Percentiles rank a stretch among this genome's conserved stretches.
Conservation (phyloP, 2,329 filamentous ascomycete genomes). For the Penicillium sp. region DNA sequence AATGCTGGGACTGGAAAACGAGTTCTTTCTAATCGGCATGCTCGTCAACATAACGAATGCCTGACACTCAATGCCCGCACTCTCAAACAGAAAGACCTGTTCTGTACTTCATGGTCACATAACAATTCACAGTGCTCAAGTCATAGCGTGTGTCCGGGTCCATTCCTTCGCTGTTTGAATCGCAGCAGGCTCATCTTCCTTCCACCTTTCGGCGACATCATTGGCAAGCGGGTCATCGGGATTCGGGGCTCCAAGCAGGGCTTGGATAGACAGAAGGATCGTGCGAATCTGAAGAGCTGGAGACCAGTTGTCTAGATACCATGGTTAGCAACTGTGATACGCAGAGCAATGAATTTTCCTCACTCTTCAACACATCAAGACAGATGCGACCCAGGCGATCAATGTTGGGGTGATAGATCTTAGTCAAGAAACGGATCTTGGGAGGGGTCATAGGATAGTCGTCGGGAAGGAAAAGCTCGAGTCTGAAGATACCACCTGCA, state of each 20-base stretch:
- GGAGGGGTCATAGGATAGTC: slow-evolving; percentile 99
- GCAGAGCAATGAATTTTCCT: slow-evolving; percentile 27
- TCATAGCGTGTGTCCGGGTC: slow-evolving; percentile 78
- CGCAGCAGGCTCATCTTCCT: slow-evolving; percentile 89
- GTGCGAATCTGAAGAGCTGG: slow-evolving; percentile 96
- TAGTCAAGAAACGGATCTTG: slow-evolving; percentile 97
- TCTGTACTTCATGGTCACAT: slow-evolving; percentile 36
- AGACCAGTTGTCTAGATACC: slow-evolving; percentile 85
- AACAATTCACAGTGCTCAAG: slow-evolving; percentile 35
- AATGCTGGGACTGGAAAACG: slow-evolving; percentile 8
- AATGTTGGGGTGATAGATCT: slow-evolving; percentile 99
- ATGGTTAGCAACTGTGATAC: slow-evolving; percentile 3
- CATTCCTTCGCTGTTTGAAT: slow-evolving; percentile 91
- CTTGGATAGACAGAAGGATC: slow-evolving; percentile 97
- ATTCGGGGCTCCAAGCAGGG: slow-evolving; percentile 91
- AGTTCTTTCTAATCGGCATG: slow-evolving; percentile 11
- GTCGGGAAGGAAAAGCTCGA: slow-evolving; percentile 95
- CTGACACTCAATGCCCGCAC: slow-evolving; percentile 17
- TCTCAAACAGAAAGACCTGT: slow-evolving; percentile 12
- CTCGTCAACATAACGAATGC: slow-evolving; percentile 15
- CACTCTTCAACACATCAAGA: slow-evolving; percentile 95
- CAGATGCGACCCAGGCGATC: slow-evolving; percentile 97
- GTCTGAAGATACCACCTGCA: slow-evolving; percentile 82
- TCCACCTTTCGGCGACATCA: slow-evolving; percentile 97
- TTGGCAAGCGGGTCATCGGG: slow-evolving; percentile 98